phyloP scores from a whole-genome alignment of 2,329 filamentous ascomycete species.

The Sarocladiaceae sp. region DNA sequence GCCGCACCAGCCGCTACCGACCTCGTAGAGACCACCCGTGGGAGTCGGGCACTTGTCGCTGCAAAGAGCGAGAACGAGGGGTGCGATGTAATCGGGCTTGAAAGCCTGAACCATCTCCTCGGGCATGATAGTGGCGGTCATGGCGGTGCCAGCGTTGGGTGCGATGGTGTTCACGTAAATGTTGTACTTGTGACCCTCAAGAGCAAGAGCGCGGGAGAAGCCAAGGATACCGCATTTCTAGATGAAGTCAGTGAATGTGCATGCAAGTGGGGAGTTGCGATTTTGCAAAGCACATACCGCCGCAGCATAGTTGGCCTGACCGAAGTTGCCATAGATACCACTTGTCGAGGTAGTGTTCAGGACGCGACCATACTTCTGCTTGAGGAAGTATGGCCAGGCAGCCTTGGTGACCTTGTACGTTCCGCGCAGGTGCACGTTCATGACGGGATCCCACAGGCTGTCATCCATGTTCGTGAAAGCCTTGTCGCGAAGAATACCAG shows the following conservation, averaged over 20 bases:
- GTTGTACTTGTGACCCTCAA: constrained; percentile 95
- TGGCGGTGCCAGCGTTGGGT: constrained; percentile 90
- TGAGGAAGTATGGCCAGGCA: constrained; percentile 94
- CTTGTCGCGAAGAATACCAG: constrained; percentile 95
- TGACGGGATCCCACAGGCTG: constrained; percentile 81
- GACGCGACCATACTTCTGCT: constrained; percentile 97
- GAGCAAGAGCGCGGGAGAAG: constrained; percentile 85
- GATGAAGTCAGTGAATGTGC: constrained; percentile 13
- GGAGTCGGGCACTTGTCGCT: constrained; percentile 81
- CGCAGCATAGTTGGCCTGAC: constrained; percentile 94
- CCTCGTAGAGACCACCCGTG: constrained; percentile 87
- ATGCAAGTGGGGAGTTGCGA: not conserved
- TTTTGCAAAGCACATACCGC: constrained; percentile 55
- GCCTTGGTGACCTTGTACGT: constrained; percentile 98
- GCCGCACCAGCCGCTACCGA: constrained; percentile 88
- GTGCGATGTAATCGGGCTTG: constrained; percentile 98
- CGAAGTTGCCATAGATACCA: constrained; percentile 98
- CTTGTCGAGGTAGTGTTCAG: constrained; percentile 96
- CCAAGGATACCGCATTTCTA: constrained; percentile 90
- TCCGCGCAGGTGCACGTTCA: constrained; percentile 87
- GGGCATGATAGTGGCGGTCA: constrained; percentile 91
- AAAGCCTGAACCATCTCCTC: constrained; percentile 98
- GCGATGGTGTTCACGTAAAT: constrained; percentile 98
- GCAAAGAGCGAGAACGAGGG: constrained; percentile 76
- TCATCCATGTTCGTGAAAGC: constrained; percentile 98